Conservation (phyloP, 495 filamentous ascomycete species). For the Amphirosellinia nigrospora region DNA sequence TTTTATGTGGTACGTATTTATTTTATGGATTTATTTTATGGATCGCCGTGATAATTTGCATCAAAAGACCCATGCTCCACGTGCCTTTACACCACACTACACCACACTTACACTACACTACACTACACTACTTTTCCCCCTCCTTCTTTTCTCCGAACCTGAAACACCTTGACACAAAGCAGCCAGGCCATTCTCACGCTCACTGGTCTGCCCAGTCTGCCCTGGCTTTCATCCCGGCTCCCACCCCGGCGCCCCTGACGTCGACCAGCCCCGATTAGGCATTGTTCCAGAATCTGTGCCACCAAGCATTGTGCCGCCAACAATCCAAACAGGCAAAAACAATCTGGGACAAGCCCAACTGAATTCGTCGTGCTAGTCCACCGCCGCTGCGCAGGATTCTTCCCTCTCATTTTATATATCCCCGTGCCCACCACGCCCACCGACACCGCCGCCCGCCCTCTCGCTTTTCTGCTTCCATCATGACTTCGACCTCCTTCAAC, state of each 20-base stretch:
- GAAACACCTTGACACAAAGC: slow-evolving; percentile 38
- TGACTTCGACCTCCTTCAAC: slow-evolving; percentile 49
- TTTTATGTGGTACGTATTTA: neutral
- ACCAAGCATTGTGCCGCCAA: slow-evolving; percentile 22
- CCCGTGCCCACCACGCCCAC: slow-evolving; percentile 17
- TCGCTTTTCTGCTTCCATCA: slow-evolving; percentile 47
- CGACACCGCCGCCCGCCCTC: slow-evolving; percentile 19
- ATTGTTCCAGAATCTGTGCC: slow-evolving; percentile 31
- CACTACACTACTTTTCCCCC: no score
- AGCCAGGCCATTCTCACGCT: neutral
- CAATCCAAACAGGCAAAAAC: slow-evolving; percentile 16
- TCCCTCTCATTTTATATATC: slow-evolving; percentile 19
- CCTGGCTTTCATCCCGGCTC: neutral
- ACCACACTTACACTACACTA: no score
- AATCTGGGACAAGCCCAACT: slow-evolving; percentile 12
- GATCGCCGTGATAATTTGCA: slow-evolving; percentile 6
- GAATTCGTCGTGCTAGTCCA: slow-evolving; percentile 7
- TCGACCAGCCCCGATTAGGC: slow-evolving; percentile 32
- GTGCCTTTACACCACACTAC: neutral
- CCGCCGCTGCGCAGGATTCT: neutral
- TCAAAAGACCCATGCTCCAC: slow-evolving; percentile 11
- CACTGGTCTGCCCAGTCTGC: slow-evolving; percentile 22
- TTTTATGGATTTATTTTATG: no score
- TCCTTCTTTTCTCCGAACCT: slow-evolving; percentile 23
- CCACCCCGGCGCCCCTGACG: slow-evolving; percentile 21